A percentile compares a stretch with the other conserved stretches of the same genome.
Conservation (phyloP, 305 asterid species). For the Plantago coronopus region DNA sequence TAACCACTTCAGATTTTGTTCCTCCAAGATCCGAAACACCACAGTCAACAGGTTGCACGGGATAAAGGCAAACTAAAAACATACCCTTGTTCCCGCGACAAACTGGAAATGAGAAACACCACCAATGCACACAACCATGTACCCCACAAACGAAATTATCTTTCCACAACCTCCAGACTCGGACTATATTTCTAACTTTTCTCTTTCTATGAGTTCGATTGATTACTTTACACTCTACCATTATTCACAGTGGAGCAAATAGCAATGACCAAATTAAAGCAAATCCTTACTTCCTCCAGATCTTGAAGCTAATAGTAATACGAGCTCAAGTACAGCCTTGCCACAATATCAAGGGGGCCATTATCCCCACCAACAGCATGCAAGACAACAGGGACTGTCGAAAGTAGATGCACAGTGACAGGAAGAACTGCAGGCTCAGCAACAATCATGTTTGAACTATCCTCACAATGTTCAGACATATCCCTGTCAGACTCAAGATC, state of each 20-base stretch:
- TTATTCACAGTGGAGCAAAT: background rate
- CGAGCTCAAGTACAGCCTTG: conserved; percentile 62
- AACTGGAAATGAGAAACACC: background rate
- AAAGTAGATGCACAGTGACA: conserved; percentile 57
- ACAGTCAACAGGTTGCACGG: background rate
- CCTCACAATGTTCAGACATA: conserved; percentile 3
- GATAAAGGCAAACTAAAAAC: background rate
- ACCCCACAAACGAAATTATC: background rate
- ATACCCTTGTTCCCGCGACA: background rate
- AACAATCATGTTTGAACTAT: conserved; percentile 4
- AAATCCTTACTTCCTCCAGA: background rate
- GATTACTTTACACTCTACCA: background rate
- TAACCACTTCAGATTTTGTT: background rate
- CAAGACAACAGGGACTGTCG: conserved; percentile 64
- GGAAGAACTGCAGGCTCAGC: conserved; percentile 68
- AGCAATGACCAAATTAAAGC: background rate
- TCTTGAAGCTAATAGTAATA: conserved; percentile 23
- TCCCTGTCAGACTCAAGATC: conserved; percentile 28
- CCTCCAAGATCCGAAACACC: background rate
- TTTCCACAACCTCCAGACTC: background rate
- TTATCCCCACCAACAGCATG: conserved; percentile 77
- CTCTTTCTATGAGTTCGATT: background rate
- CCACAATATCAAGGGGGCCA: conserved; percentile 75
- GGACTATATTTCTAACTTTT: background rate
- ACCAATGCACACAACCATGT: background rate